Evolutionary conservation across 352 stramenopile genomes (phyloP), one percentile per base, ranked within the genome.

Genomic region (Pythium periplocum): DNA sequence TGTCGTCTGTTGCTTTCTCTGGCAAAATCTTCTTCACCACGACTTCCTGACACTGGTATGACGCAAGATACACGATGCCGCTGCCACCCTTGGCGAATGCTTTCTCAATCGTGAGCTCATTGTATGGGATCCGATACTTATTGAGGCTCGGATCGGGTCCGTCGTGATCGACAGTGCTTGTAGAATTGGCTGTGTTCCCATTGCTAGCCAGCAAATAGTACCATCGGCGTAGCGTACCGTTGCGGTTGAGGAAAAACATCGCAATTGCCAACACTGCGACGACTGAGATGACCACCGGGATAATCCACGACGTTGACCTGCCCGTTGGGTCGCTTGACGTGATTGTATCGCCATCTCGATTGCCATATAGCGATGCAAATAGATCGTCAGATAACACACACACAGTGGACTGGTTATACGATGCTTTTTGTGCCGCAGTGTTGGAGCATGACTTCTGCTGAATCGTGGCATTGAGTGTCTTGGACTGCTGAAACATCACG

Each of bases 11-110:
- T 49, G 77, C 78, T 53, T 86, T 88, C 38, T 88, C 78, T 1
- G 78, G 78, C 11, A 88, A 48, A 42, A 84, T 77, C 48, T 85
- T 83, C 64, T 90, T 86, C 5, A 87, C 66, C 12, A 85, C 75
- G 2, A 86, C 65, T 1, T 67, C 34, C 3, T 78, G 62, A 11
- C 56, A 52, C 45, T 87, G 66, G 50, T 86, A 83, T 8, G 53
- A 71, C 0, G 78, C 78, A n/a, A 89, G 54, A 46, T 75, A 83
- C 8, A 89, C 75, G 39, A 86, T 73, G 17, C 78, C 78, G 42
- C 81, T 87, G 42, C 78, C 78, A 17, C 78, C 78, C 55, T 86
- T 85, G 0, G 78, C 78, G 45, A 89, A 76, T 2, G 68, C 69
- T 39, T 73, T 69, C 11, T 84, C 68, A 40, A 86, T 66, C 36